phyloP scores from a whole-genome alignment of 192 early-diverging fungal species.

The Coemansia sp. region DNA sequence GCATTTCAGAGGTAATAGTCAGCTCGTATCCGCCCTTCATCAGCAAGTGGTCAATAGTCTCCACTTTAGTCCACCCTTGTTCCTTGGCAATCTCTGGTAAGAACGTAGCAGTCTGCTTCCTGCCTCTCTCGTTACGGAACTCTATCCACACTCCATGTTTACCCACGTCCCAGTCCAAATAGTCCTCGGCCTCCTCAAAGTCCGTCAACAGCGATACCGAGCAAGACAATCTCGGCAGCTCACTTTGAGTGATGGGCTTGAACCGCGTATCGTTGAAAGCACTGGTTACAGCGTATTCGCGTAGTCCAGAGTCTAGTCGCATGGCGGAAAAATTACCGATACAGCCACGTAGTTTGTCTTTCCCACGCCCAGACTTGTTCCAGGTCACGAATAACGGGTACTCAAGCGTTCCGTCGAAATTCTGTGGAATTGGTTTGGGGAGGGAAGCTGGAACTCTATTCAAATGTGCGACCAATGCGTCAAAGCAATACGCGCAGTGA shows the following conservation, averaged over 20 bases:
- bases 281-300: conserved; percentile 81
- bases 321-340: conserved; percentile 88
- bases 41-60: conserved; percentile 85
- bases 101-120: conserved; percentile 76
- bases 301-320: conserved; percentile 69
- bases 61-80: conserved; percentile 86
- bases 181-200: conserved; percentile 78
- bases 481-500: conserved; percentile 84
- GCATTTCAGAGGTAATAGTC: conserved; percentile 62
- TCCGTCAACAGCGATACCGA: conserved; percentile 85
- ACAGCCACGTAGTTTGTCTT: conserved; percentile 79
- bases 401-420: conserved; percentile 46
- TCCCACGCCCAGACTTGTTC: conserved; percentile 20
- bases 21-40: conserved; percentile 81
- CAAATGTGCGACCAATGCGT: conserved; percentile 69
- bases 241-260: conserved; percentile 67
- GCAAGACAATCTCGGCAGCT: conserved; percentile 71
- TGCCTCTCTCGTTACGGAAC: conserved; percentile 60
- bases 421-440: not conserved
- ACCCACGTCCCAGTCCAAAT: conserved; percentile 90
- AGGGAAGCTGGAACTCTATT: conserved; percentile 31
- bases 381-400: conserved; percentile 60
- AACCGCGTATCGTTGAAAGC: conserved; percentile 88
- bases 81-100: conserved; percentile 88
- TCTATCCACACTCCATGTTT: conserved; percentile 95